A percentile compares a stretch with the other conserved stretches of the same genome.
These are phyloP conservation scores for Phyllostachys edulis DNA, from an alignment of 176 grass and related monocot genomes.

Conservation along the genomic window DNA sequence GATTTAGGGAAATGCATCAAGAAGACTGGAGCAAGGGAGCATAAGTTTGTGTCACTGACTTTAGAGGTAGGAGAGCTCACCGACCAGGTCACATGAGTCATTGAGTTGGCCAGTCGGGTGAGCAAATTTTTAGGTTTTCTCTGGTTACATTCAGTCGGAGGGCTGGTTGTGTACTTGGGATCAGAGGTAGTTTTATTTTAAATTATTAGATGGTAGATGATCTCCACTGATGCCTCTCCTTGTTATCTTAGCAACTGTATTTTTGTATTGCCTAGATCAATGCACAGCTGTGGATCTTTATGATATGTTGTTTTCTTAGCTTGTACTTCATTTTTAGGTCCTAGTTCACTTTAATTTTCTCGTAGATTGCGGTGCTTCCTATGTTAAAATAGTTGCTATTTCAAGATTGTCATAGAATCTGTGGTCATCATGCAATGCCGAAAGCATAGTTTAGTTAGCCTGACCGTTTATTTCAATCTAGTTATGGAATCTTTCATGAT, in stretches of 20 bases:
- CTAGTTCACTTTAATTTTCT: not conserved
- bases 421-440: not conserved
- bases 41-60: conserved; percentile 37
- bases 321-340: not conserved
- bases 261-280: conserved; percentile 40
- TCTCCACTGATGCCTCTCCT: not conserved
- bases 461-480: not conserved
- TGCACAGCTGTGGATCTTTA: conserved; percentile 42
- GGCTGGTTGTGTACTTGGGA: conserved; percentile 35
- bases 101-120: conserved; percentile 39
- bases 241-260: conserved; percentile 25
- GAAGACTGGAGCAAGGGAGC: conserved; percentile 45
- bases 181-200: conserved; percentile 29
- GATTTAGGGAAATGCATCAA: conserved; percentile 36
- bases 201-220: conserved; percentile 34
- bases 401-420: not conserved
- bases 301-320: conserved; percentile 15
- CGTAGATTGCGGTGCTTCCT: not conserved
- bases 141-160: conserved; percentile 16
- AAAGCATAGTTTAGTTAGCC: not conserved
- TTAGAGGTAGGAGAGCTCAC: conserved; percentile 44
- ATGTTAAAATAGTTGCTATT: not conserved
- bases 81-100: conserved; percentile 22
- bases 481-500: not conserved
- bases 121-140: conserved; percentile 40